These are phyloP conservation scores for Cercospora berteroae DNA, from an alignment of 2,329 filamentous ascomycete species.

Conservation along the genomic window DNA sequence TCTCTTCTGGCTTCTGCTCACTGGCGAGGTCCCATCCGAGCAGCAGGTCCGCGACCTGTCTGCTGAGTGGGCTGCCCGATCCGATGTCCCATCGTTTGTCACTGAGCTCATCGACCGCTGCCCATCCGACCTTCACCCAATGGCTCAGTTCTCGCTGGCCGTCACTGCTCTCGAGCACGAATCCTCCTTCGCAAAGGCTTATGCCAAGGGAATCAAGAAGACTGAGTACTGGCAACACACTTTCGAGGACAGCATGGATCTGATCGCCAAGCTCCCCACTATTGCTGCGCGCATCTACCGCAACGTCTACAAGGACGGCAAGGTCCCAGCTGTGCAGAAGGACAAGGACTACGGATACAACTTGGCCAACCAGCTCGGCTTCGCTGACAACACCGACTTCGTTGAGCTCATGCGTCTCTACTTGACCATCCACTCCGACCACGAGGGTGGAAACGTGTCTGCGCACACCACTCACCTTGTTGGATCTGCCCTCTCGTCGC, in stretches of 20 bases:
- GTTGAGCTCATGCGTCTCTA: constrained; percentile 98
- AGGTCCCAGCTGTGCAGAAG: constrained; percentile 92
- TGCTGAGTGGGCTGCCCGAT: constrained; percentile 96
- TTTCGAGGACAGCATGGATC: constrained; percentile 99
- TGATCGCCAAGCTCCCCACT: constrained; percentile 98
- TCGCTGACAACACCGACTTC: constrained; percentile 91
- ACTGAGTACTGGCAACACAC: constrained; percentile 99
- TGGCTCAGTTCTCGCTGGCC: constrained; percentile 98
- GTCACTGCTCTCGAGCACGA: constrained; percentile 98
- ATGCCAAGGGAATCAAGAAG: constrained; percentile 99
- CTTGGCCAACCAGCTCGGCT: constrained; percentile 99
- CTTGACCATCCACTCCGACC: constrained; percentile 99
- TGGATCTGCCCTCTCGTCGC: constrained; percentile 92
- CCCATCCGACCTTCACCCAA: constrained; percentile 97
- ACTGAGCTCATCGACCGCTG: constrained; percentile 99
- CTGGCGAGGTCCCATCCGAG: constrained; percentile 94
- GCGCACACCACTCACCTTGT: constrained; percentile 99
- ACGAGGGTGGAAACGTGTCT: constrained; percentile 98
- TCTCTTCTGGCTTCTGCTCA: constrained; percentile 99
- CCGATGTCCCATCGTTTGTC: constrained; percentile 95
- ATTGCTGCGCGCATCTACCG: constrained; percentile 99
- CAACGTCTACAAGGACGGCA: constrained; percentile 99
- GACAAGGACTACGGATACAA: constrained; percentile 99
- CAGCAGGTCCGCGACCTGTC: constrained; percentile 98
- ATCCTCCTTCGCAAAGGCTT: constrained; percentile 96